Conservation (phyloP, 352 stramenopile genomes). For the Globisporangium ultimum region DNA sequence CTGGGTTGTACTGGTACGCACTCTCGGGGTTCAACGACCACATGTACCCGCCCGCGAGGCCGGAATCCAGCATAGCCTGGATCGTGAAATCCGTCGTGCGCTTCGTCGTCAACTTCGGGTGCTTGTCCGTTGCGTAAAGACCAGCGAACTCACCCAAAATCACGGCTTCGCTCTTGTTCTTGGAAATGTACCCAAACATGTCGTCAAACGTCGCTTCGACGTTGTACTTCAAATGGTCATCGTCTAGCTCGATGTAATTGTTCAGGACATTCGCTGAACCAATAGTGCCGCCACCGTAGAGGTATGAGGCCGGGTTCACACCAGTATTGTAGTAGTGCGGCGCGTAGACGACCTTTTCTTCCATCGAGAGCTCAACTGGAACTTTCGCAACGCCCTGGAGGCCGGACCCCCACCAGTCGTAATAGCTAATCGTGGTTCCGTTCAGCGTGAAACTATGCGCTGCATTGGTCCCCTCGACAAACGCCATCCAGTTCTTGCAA, state of each 20-base stretch:
- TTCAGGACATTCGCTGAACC: conserved; percentile 20
- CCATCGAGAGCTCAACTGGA: conserved; percentile 35
- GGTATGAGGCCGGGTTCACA: conserved; percentile 57
- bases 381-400: conserved; percentile 34
- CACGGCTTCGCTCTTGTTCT: conserved; percentile 39
- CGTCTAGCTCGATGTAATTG: conserved; percentile 49
- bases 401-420: conserved; percentile 67
- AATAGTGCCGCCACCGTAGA: conserved; percentile 44
- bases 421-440: conserved; percentile 38
- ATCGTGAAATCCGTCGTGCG: conserved; percentile 66
- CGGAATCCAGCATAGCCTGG: conserved; percentile 44
- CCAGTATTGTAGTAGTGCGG: conserved; percentile 77
- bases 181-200: conserved; percentile 68
- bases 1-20: conserved; percentile 73
- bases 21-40: conserved; percentile 77
- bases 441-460: conserved; percentile 38
- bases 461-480: conserved; percentile 59
- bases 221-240: conserved; percentile 45
- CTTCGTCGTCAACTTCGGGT: conserved; percentile 51
- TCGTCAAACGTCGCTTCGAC: conserved; percentile 59
- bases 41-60: conserved; percentile 67
- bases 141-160: conserved; percentile 71
- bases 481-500: conserved; percentile 60
- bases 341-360: conserved; percentile 65
- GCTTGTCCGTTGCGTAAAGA: conserved; percentile 54